phyloP scores from a whole-genome alignment of 768 basidiomycete genomes.

The Neoboletus subvelutipes region DNA sequence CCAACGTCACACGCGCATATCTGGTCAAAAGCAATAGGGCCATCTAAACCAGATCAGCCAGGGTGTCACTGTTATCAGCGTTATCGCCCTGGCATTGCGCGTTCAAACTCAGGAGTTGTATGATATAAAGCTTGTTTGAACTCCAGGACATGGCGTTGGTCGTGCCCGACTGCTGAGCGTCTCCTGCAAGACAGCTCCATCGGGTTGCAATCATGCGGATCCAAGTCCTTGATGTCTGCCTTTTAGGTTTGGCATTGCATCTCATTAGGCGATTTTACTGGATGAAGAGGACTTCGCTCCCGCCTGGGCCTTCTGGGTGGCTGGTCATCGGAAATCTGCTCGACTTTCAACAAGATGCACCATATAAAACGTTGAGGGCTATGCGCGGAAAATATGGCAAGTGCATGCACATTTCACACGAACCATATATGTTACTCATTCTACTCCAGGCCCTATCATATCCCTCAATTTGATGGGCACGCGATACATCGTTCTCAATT shows the following conservation, averaged over 20 bases:
- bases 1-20: no score
- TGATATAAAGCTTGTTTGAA: not conserved
- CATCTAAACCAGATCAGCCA: not conserved
- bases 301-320: conserved; percentile 13
- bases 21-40: no score
- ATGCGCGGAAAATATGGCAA: conserved; percentile 44
- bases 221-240: not conserved
- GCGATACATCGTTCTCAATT: conserved; percentile 50
- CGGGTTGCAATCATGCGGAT: not conserved
- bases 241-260: conserved; percentile 14
- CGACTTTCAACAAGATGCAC: conserved; percentile 51
- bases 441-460: conserved; percentile 19
- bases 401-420: conserved; percentile 10
- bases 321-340: conserved; percentile 54
- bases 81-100: no score
- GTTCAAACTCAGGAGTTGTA: not conserved
- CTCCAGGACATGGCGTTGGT: not conserved
- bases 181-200: not conserved
- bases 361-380: conserved; percentile 50
- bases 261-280: not conserved
- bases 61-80: not conserved
- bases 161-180: not conserved
- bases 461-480: conserved; percentile 36
- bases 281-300: conserved; percentile 1
- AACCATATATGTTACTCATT: not conserved